Evolutionary conservation across 345 rosid genomes (phyloP), one percentile per base, ranked within the genome.

Genomic region (Erucastrum elatum): DNA sequence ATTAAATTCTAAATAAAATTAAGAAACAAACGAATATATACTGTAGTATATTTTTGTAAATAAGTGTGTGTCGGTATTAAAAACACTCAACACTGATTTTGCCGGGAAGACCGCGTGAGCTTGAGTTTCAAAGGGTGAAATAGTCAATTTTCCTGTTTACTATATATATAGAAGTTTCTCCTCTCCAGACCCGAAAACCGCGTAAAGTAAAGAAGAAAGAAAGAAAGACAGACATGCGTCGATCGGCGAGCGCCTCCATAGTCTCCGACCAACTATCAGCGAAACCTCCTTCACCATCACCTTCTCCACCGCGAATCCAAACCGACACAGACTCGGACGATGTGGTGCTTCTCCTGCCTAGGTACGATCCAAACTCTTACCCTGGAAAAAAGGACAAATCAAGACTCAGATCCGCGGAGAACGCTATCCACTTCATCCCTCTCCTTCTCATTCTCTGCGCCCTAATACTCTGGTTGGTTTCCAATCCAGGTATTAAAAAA

Each of bases 371-470:
- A 1, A 84, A 76, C 56, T 92, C 97, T 5, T 77, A 85, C 63
- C 86, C 87, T 3, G 94, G 91, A 10, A 82, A 76, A 86, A 90
- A 79, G 75, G 88, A 85, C 80, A 87, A 77, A 34, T 81, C 88
- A 17, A 85, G 90, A 55, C 83, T 87, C 84, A 84, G 95, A 86
- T 84, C 87, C 69, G 90, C 97, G 8, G 91, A 94, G 86, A 92
- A 88, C 80, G 95, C 88, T 31, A 75, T 94, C 80, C 98, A 94
- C 81, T 72, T 85, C 62, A 90, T 94, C 71, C 98, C 97, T 74
- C 75, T 90, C 46, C 39, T 92, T 16, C 86, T 92, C 63, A 66
- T 82, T 25, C 75, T 90, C 53, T 90, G 94, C 82, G 92, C 86
- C 74, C 21, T 86, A 56, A 70, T 94, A 34, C 97, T 94, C 21